Conservation (phyloP, 1,284 basidiomycete genomes). For the Rhodotorula sp. region DNA sequence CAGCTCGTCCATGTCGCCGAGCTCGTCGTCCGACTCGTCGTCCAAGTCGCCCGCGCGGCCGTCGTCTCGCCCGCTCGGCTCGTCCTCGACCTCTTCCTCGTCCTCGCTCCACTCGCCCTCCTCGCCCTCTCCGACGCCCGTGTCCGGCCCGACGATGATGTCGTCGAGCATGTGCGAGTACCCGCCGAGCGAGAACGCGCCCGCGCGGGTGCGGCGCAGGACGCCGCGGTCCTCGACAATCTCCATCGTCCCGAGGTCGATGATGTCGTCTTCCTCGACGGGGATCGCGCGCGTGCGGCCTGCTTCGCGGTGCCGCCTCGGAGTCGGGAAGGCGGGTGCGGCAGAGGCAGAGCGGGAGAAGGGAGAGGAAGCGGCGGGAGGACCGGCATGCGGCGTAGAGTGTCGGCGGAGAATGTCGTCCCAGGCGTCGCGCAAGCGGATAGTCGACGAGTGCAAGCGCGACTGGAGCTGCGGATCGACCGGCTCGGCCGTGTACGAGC, state of each 20-base stretch:
- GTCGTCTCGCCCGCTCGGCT: neutral
- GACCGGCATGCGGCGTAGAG: neutral
- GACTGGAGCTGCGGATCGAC: constrained; percentile 1
- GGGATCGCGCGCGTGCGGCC: constrained; percentile 31
- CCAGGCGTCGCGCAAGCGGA: constrained; percentile 24
- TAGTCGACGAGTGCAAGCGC: constrained; percentile 12
- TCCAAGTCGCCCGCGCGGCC: neutral
- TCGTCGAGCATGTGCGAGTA: neutral
- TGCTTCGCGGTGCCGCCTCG: neutral
- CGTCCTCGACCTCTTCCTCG: constrained; percentile 1
- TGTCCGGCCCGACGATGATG: constrained; percentile 7
- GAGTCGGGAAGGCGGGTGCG: neutral
- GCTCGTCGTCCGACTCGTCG: constrained; percentile 13
- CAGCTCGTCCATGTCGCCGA: constrained; percentile 15
- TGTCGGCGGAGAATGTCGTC: constrained; percentile 30
- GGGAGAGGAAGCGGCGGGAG: neutral
- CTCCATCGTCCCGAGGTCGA: constrained; percentile 24
- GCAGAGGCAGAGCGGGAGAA: neutral
- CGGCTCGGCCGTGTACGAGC: neutral
- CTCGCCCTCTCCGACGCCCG: neutral
- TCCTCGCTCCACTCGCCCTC: neutral
- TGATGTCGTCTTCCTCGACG: constrained; percentile 36
- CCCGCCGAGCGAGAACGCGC: constrained; percentile 27
- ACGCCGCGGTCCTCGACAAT: constrained; percentile 31
- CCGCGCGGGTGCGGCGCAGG: constrained; percentile 7